Conservation (phyloP, 208 protist genomes). For the Naegleria lovaniensis region DNA sequence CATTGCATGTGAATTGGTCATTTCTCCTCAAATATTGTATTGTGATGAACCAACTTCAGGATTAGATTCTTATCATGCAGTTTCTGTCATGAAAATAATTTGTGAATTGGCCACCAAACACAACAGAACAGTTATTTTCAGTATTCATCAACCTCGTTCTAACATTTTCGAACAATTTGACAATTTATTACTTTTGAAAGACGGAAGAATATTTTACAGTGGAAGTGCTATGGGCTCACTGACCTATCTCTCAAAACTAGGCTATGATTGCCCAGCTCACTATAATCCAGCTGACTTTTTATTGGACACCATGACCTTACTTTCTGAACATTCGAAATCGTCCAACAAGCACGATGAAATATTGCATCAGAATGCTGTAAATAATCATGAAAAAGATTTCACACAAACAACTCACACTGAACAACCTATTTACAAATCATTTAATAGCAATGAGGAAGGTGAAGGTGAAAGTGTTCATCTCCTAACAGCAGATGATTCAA, state of each 20-base stretch:
- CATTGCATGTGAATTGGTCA: slow-evolving; percentile 59
- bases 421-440: neutral
- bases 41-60: slow-evolving; percentile 63
- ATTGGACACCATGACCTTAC: slow-evolving; percentile 40
- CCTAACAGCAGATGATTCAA: neutral
- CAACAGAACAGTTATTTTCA: slow-evolving; percentile 76
- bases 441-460: neutral
- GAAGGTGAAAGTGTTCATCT: neutral
- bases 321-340: neutral
- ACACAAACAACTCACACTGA: neutral
- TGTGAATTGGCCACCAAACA: slow-evolving; percentile 54
- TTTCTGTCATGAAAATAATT: slow-evolving; percentile 66
- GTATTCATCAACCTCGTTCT: slow-evolving; percentile 84
- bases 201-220: slow-evolving; percentile 68
- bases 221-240: slow-evolving; percentile 59
- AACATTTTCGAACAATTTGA: slow-evolving; percentile 79
- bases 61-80: slow-evolving; percentile 73
- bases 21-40: slow-evolving; percentile 51
- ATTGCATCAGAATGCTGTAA: no score
- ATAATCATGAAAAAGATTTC: no score
- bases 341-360: no score
- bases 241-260: slow-evolving; percentile 64
- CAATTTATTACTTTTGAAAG: slow-evolving; percentile 71
- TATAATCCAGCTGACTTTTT: slow-evolving; percentile 77
- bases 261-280: slow-evolving; percentile 55